phyloP scores from a whole-genome alignment of 2,329 filamentous ascomycete genomes.

The Nigrograna mackinnonii region DNA sequence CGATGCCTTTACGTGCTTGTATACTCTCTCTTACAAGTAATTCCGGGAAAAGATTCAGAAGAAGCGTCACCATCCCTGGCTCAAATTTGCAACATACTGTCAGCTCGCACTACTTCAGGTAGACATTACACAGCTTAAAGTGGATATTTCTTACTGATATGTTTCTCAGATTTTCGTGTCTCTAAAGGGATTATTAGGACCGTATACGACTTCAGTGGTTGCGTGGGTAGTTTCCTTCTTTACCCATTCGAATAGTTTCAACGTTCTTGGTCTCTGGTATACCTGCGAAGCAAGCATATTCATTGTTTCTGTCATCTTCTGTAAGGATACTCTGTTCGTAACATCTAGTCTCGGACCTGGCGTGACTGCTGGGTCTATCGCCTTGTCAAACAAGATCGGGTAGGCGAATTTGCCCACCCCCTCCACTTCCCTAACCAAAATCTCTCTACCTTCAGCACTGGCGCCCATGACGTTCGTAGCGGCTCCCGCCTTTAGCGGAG shows the following conservation, averaged over 20 bases:
- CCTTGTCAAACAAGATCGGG: slow-evolving; percentile 27
- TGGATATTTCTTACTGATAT: slow-evolving; percentile 15
- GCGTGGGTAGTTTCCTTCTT: slow-evolving; percentile 32
- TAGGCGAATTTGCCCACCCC: slow-evolving; percentile 36
- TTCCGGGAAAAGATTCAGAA: slow-evolving; percentile 17
- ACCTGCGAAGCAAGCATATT: slow-evolving; percentile 12
- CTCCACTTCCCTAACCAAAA: slow-evolving; percentile 35
- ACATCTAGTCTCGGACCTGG: slow-evolving; percentile 36
- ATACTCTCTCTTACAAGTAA: slow-evolving; percentile 27
- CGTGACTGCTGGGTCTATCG: slow-evolving; percentile 30
- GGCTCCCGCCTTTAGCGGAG: slow-evolving; percentile 40
- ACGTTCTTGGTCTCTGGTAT: neutral
- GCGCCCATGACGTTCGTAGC: slow-evolving; percentile 30
- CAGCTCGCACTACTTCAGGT: too few species aligned
- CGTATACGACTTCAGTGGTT: slow-evolving; percentile 43
- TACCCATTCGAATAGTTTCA: slow-evolving; percentile 23
- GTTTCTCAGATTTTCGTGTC: slow-evolving; percentile 26
- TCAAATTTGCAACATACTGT: slow-evolving; percentile 20
- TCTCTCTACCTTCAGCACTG: slow-evolving; percentile 30
- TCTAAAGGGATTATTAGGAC: slow-evolving; percentile 42
- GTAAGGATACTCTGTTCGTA: slow-evolving; percentile 39
- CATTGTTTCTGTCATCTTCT: slow-evolving; percentile 22
- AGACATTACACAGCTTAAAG: neutral
- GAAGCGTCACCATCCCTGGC: slow-evolving; percentile 9
- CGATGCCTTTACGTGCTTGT: slow-evolving; percentile 32